Conservation (phyloP, 2,329 filamentous ascomycete species). For the Alternaria triticimaculans region DNA sequence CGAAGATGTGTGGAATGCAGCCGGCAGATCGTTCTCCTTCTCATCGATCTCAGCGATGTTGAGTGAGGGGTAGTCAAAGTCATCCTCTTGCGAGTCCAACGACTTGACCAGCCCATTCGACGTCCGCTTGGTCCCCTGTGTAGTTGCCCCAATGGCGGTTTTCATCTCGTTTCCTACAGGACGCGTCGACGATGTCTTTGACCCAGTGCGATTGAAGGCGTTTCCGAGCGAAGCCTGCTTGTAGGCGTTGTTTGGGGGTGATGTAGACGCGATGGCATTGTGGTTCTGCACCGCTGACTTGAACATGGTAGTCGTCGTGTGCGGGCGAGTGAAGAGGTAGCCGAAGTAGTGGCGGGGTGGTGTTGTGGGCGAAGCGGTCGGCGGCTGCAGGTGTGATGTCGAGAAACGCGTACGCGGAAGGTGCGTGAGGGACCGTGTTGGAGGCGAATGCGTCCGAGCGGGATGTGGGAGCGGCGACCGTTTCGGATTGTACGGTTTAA, state of each 20-base stretch:
- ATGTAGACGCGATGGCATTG: conserved; percentile 38
- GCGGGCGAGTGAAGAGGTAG: conserved; percentile 24
- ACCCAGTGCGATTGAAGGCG: conserved; percentile 48
- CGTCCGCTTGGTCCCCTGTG: conserved; percentile 53
- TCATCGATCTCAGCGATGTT: conserved; percentile 31
- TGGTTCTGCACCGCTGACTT: conserved; percentile 50
- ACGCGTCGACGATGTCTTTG: conserved; percentile 35
- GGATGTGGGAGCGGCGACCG: conserved; percentile 25
- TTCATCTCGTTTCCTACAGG: conserved; percentile 45
- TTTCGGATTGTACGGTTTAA: conserved; percentile 38
- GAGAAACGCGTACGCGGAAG: conserved; percentile 21
- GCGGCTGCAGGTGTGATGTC: conserved; percentile 10
- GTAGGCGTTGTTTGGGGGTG: conserved; percentile 28
- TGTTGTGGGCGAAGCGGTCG: not conserved
- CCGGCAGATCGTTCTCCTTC: conserved; percentile 33
- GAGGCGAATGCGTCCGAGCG: conserved; percentile 23
- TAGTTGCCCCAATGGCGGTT: conserved; percentile 17
- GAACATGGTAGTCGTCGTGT: conserved; percentile 45
- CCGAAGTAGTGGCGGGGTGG: conserved; percentile 17
- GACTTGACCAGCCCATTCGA: conserved; percentile 56
- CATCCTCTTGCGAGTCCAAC: conserved; percentile 45
- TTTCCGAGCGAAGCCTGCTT: conserved; percentile 48
- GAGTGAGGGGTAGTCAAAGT: conserved; percentile 38
- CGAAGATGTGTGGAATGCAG: conserved; percentile 17
- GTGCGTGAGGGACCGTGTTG: conserved; percentile 16